Evolutionary conservation across 441 rosid genomes (phyloP).

Genomic region (Raphanus hybrid): DNA sequence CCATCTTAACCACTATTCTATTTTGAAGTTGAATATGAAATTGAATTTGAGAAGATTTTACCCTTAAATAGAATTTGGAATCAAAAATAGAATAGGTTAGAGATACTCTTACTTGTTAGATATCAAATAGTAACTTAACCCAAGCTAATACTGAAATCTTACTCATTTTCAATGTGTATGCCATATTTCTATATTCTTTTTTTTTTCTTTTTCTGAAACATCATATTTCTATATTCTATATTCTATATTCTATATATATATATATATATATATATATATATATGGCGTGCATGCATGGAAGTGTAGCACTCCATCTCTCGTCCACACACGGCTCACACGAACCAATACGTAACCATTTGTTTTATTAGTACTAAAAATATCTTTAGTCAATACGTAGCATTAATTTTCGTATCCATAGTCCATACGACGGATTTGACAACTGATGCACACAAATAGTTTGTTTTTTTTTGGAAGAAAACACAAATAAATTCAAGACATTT

Average conservation of each 20-base stretch:
- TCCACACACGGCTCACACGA: constrained; percentile 15
- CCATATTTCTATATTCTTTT: neutral
- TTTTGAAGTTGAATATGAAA: no score
- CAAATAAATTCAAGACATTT: neutral
- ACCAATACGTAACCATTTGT: constrained; percentile 14
- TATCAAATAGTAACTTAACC: neutral
- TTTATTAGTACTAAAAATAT: neutral
- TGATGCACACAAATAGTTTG: neutral
- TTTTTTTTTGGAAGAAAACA: no score
- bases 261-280: neutral
- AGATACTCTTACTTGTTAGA: neutral
- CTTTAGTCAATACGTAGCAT: constrained; percentile 10
- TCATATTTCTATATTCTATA: no score
- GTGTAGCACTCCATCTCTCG: neutral
- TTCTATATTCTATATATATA: neutral
- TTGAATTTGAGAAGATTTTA: no score
- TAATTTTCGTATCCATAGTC: neutral
- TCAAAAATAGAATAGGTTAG: no score
- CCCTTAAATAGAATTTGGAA: no score
- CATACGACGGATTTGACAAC: neutral
- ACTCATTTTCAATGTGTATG: constrained; percentile 6
- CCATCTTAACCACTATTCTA: no score
- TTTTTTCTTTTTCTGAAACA: no score
- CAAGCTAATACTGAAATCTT: neutral
- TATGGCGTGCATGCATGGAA: constrained; percentile 33